These are phyloP conservation scores for Trypanosoma brucei DNA, from an alignment of 208 protist species.

Conservation along the genomic window DNA sequence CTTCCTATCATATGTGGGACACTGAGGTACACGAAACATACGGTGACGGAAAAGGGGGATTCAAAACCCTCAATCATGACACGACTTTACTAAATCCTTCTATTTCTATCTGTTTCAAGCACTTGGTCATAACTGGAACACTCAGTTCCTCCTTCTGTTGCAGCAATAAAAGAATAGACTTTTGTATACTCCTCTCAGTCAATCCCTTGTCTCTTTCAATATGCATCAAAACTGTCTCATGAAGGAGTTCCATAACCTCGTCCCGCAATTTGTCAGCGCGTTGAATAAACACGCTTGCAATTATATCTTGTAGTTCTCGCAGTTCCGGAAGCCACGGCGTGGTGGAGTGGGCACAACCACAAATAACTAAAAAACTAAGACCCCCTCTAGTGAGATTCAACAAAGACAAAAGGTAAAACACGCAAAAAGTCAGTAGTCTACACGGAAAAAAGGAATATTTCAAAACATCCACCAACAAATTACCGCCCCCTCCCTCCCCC, in stretches of 20 bases:
- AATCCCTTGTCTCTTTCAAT: slow-evolving; percentile 5
- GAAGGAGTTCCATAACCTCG: background rate
- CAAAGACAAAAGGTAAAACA: background rate
- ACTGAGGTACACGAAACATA: too few relatives aligned
- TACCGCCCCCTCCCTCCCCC: background rate
- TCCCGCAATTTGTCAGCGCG: background rate
- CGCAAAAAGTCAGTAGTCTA: background rate
- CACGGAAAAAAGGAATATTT: background rate
- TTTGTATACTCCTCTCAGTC: slow-evolving; percentile 2
- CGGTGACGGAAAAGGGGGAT: background rate
- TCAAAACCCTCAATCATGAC: background rate
- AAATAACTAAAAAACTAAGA: slow-evolving; percentile 41
- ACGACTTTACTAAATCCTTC: background rate
- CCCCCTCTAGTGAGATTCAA: slow-evolving; percentile 4
- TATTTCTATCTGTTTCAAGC: slow-evolving; percentile 1
- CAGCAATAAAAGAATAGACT: background rate
- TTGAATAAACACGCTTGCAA: slow-evolving; percentile 42
- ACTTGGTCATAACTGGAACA: slow-evolving; percentile 1
- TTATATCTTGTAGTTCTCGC: slow-evolving; percentile 27
- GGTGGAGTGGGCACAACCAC: slow-evolving; percentile 35
- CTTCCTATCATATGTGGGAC: too few relatives aligned
- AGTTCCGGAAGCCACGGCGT: slow-evolving; percentile 48
- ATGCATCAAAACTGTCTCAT: slow-evolving; percentile 2
- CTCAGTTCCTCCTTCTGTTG: background rate
- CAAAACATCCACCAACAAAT: background rate